phyloP scores from a whole-genome alignment of 257 asterid species.

The Primulina eburnea region DNA sequence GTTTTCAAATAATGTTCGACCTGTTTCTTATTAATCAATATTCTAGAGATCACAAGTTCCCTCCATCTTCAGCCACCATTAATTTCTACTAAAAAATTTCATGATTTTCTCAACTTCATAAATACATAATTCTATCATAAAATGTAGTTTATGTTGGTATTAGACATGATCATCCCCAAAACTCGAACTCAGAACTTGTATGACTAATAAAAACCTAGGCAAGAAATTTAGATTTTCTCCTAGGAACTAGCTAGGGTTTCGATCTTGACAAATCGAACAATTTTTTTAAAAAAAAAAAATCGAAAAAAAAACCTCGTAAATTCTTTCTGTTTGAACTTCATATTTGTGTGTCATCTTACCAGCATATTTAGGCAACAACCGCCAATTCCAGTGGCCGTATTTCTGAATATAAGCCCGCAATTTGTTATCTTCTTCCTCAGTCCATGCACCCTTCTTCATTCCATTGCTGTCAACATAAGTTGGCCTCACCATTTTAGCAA shows the following conservation, averaged over 20 bases:
- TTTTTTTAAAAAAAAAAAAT: too few relatives aligned
- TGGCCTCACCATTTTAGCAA: slow-evolving; percentile 35
- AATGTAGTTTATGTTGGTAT: neutral
- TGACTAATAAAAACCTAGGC: neutral
- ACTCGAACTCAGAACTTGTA: neutral
- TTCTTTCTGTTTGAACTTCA: neutral
- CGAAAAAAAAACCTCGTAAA: too few relatives aligned
- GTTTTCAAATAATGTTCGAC: neutral
- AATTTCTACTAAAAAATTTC: neutral
- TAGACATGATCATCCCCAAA: neutral
- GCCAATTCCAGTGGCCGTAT: slow-evolving; percentile 39
- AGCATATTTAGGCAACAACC: slow-evolving; percentile 34
- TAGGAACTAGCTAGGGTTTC: slow-evolving; percentile 2
- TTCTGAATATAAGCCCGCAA: slow-evolving; percentile 28
- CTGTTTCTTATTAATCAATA: neutral
- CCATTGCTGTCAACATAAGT: slow-evolving; percentile 35
- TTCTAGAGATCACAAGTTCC: neutral
- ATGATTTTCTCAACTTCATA: neutral
- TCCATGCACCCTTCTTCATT: slow-evolving; percentile 46
- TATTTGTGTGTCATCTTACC: slow-evolving; percentile 5
- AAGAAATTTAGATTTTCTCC: slow-evolving; percentile 7
- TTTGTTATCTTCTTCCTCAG: slow-evolving; percentile 41
- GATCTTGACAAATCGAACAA: neutral
- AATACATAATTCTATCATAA: neutral
- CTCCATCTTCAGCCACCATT: neutral